A percentile compares a stretch with the other conserved stretches of the same genome.
These are phyloP conservation scores for Xylaria intraflava DNA, from an alignment of 495 filamentous ascomycete genomes.

Conservation along the genomic window DNA sequence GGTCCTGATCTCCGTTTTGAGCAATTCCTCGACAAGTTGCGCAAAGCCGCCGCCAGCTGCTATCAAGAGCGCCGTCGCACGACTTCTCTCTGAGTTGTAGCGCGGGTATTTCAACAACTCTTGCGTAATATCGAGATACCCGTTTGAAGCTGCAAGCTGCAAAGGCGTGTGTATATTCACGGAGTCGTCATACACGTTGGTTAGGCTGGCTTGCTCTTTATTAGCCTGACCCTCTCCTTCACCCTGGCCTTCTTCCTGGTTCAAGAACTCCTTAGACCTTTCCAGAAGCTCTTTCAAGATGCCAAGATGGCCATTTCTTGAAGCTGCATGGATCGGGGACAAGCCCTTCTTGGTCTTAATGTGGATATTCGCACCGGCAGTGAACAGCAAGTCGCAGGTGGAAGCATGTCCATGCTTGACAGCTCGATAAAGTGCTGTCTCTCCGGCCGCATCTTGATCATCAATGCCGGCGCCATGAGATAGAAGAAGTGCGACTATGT, in stretches of 20 bases:
- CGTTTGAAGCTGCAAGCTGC: not conserved
- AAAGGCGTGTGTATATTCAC: not conserved
- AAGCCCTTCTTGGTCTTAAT: not conserved
- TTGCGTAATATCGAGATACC: not conserved
- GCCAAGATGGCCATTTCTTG: not conserved
- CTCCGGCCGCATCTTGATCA: not conserved
- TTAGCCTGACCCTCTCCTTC: too few species aligned
- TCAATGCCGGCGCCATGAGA: not conserved
- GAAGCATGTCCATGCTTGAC: constrained; percentile 1
- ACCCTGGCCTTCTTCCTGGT: too few species aligned
- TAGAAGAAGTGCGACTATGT: not conserved
- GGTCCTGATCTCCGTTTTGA: not conserved
- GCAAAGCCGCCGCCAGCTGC: not conserved
- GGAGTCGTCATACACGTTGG: not conserved
- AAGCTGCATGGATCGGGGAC: not conserved
- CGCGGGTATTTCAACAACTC: not conserved
- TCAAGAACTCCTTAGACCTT: not conserved
- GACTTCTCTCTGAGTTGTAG: not conserved
- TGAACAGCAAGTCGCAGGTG: not conserved
- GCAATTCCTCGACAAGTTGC: not conserved
- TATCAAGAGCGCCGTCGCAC: not conserved
- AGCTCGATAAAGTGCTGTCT: not conserved
- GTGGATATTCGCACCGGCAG: not conserved
- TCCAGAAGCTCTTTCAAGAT: not conserved
- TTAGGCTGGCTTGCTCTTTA: too few species aligned